Conservation (phyloP, 2,329 filamentous ascomycete species). For the Hymenotorrendiella dingleyae region DNA sequence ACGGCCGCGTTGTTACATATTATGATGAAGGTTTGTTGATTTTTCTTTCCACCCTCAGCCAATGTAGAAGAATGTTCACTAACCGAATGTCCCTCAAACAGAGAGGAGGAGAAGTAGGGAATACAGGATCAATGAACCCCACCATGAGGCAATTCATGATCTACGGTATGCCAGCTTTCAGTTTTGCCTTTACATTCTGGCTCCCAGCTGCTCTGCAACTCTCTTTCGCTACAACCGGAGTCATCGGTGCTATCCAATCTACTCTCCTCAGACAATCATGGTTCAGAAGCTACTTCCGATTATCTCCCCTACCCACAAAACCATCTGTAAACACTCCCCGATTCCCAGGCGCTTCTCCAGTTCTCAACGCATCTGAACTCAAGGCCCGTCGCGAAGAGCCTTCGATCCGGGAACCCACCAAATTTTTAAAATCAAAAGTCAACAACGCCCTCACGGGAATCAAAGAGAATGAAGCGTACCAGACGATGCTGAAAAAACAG, state of each 20-base stretch:
- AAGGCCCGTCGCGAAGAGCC: slow-evolving; percentile 13
- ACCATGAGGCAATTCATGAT: slow-evolving; percentile 36
- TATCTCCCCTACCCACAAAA: slow-evolving; percentile 26
- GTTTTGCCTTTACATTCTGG: slow-evolving; percentile 45
- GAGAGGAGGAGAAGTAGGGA: slow-evolving; percentile 44
- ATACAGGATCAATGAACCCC: slow-evolving; percentile 27
- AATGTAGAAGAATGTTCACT: neutral
- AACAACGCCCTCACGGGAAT: slow-evolving; percentile 26
- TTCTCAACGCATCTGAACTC: slow-evolving; percentile 14
- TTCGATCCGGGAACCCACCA: slow-evolving; percentile 14
- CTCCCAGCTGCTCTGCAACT: slow-evolving; percentile 49
- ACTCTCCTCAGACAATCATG: slow-evolving; percentile 36
- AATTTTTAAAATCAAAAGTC: slow-evolving; percentile 22
- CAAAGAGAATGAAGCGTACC: slow-evolving; percentile 27
- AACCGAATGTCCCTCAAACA: slow-evolving; percentile 21
- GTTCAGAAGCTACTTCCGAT: slow-evolving; percentile 35
- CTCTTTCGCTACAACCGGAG: slow-evolving; percentile 48
- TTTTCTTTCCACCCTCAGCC: neutral
- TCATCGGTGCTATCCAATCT: slow-evolving; percentile 38
- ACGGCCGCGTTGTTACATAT: slow-evolving; percentile 54
- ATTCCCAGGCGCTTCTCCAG: slow-evolving; percentile 13
- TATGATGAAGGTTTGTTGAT: slow-evolving; percentile 24
- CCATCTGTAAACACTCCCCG: slow-evolving; percentile 2
- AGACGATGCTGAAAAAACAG: slow-evolving; percentile 12
- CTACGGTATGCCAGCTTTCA: slow-evolving; percentile 46